phyloP scores from a whole-genome alignment of 2,329 filamentous ascomycete species.

The Rutstroemia sydowiana region DNA sequence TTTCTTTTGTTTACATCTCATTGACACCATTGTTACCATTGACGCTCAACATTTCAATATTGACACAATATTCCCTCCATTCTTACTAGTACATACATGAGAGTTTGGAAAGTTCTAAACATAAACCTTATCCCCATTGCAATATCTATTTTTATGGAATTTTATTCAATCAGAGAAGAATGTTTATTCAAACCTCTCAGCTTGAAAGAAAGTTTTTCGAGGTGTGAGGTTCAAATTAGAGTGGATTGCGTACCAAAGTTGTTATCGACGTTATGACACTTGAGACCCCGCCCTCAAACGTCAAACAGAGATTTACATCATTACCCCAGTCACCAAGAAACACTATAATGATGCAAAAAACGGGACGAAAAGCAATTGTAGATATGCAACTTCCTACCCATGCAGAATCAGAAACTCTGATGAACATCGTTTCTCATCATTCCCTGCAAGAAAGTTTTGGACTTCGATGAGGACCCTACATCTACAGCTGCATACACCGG shows the following conservation, averaged over 20 bases:
- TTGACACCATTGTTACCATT: background rate
- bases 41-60: background rate
- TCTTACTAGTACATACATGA: background rate
- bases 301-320: slow-evolving; percentile 22
- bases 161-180: background rate
- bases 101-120: background rate
- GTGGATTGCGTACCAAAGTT: background rate
- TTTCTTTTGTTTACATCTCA: too few species aligned
- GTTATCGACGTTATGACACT: slow-evolving; percentile 1
- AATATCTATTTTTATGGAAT: background rate
- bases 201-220: background rate
- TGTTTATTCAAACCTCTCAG: too few species aligned
- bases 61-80: background rate
- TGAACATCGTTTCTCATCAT: slow-evolving; percentile 20
- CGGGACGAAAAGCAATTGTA: slow-evolving; percentile 24
- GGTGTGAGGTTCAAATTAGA: too few species aligned
- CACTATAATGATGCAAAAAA: slow-evolving; percentile 27
- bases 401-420: slow-evolving; percentile 32
- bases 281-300: slow-evolving; percentile 20
- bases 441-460: slow-evolving; percentile 8
- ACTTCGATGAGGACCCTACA: background rate
- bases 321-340: slow-evolving; percentile 24
- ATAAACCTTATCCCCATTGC: too few species aligned
- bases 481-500: slow-evolving; percentile 17
- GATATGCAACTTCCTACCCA: slow-evolving; percentile 26